Percentiles rank a stretch among this genome's conserved stretches.
These are phyloP conservation scores for Hypholoma fasciculare DNA, from an alignment of 768 basidiomycete species.

Conservation along the genomic window DNA sequence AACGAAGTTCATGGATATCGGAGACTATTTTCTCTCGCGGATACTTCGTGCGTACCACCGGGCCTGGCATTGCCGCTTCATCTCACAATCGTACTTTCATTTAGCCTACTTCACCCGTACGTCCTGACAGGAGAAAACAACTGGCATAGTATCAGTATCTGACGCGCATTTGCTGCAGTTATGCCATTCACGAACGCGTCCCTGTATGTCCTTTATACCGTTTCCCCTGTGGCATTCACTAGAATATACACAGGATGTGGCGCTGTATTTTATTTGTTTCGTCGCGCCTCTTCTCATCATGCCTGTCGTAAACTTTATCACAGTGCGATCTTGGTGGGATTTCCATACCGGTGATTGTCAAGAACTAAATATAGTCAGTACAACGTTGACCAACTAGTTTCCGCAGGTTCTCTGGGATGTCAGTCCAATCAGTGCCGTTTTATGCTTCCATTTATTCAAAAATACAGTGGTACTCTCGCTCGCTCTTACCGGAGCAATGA, in stretches of 20 bases:
- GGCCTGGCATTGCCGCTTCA: neutral
- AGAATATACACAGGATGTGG: slow-evolving; percentile 36
- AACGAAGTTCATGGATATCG: slow-evolving; percentile 71
- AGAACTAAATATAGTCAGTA: neutral
- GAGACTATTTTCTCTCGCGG: slow-evolving; percentile 75
- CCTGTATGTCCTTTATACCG: slow-evolving; percentile 46
- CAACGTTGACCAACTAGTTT: neutral
- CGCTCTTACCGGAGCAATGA: slow-evolving; percentile 75
- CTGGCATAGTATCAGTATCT: neutral
- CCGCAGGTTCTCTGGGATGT: slow-evolving; percentile 44
- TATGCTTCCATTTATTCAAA: slow-evolving; percentile 1
- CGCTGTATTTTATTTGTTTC: slow-evolving; percentile 51
- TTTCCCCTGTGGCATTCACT: neutral
- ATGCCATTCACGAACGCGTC: slow-evolving; percentile 74
- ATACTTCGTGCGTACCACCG: slow-evolving; percentile 62
- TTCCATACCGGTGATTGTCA: slow-evolving; percentile 60
- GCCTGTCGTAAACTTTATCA: slow-evolving; percentile 65
- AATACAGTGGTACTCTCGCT: slow-evolving; percentile 68
- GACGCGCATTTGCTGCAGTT: slow-evolving; percentile 37
- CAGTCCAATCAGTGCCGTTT: slow-evolving; percentile 12
- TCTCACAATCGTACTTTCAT: slow-evolving; percentile 16
- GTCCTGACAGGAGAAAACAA: slow-evolving; percentile 14
- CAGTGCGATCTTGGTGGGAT: slow-evolving; percentile 88
- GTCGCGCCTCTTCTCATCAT: slow-evolving; percentile 73
- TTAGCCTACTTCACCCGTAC: slow-evolving; percentile 42